Percentiles rank a stretch among this genome's conserved stretches.
Conservation (phyloP, 2,329 filamentous ascomycete genomes). For the Epichloe coenophiala region DNA sequence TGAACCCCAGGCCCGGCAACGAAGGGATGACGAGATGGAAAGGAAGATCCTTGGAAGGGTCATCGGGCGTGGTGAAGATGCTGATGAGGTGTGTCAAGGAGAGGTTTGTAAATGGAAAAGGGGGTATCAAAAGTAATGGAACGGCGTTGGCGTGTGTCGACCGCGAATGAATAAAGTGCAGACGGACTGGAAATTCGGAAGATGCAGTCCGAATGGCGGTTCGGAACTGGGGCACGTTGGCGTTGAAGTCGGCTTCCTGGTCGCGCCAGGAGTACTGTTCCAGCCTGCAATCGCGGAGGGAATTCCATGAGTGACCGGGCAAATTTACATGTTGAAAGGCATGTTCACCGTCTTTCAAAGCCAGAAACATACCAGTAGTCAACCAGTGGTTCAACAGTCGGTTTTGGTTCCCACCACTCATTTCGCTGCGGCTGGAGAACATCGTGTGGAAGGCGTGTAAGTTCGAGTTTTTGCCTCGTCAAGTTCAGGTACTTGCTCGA, state of each 20-base stretch:
- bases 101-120: constrained; percentile 52
- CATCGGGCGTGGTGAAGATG: constrained; percentile 38
- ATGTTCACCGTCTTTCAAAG: background rate
- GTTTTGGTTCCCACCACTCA: constrained; percentile 47
- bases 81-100: constrained; percentile 42
- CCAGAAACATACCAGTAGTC: constrained; percentile 43
- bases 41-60: constrained; percentile 29
- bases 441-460: constrained; percentile 52
- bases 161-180: constrained; percentile 52
- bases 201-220: constrained; percentile 34
- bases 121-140: constrained; percentile 50
- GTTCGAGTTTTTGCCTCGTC: constrained; percentile 52
- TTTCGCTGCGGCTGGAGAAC: constrained; percentile 30
- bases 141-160: constrained; percentile 41
- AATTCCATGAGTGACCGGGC: background rate
- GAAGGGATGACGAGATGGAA: constrained; percentile 57
- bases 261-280: constrained; percentile 52
- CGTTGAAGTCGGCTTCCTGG: constrained; percentile 45
- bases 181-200: constrained; percentile 30
- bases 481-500: constrained; percentile 54
- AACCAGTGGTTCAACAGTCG: constrained; percentile 47
- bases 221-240: constrained; percentile 48
- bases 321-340: background rate
- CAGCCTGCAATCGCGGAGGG: constrained; percentile 30
- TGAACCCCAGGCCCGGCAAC: constrained; percentile 54